Percentiles rank a stretch among this genome's conserved stretches.
Conservation (phyloP, 345 rosid species). For the Populus simonii region DNA sequence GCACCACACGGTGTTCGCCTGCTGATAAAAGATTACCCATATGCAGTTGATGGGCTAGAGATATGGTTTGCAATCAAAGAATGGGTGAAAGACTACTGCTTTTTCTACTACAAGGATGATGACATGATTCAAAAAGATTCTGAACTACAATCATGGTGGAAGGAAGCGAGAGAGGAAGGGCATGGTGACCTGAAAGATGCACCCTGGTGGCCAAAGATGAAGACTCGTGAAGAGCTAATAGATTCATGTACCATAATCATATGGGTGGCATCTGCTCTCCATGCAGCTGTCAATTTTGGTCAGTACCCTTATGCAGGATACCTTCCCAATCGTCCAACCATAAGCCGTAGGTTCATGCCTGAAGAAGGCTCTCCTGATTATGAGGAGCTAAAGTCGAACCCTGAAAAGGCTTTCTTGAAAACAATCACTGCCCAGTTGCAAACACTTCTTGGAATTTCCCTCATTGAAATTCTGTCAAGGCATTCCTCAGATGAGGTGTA, state of each 20-base stretch:
- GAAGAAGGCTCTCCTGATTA: conserved; percentile 34
- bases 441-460: conserved; percentile 39
- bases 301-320: conserved; percentile 40
- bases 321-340: conserved; percentile 38
- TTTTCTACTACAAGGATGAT: conserved; percentile 31
- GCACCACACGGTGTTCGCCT: conserved; percentile 29
- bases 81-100: conserved; percentile 40
- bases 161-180: conserved; percentile 29
- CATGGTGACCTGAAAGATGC: conserved; percentile 36
- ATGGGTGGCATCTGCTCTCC: conserved; percentile 42
- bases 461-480: conserved; percentile 42
- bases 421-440: conserved; percentile 36
- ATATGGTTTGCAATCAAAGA: conserved; percentile 37
- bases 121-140: conserved; percentile 19
- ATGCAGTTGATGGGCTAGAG: conserved; percentile 43
- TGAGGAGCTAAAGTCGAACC: conserved; percentile 30
- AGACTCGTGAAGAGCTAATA: conserved; percentile 24
- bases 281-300: conserved; percentile 40
- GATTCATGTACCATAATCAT: conserved; percentile 33
- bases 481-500: conserved; percentile 47
- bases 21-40: conserved; percentile 34
- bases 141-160: conserved; percentile 45
- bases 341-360: conserved; percentile 43
- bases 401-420: conserved; percentile 35
- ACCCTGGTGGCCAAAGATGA: conserved; percentile 41